These are phyloP conservation scores for Ramaria rubella DNA, from an alignment of 768 basidiomycete genomes.

Conservation along the genomic window DNA sequence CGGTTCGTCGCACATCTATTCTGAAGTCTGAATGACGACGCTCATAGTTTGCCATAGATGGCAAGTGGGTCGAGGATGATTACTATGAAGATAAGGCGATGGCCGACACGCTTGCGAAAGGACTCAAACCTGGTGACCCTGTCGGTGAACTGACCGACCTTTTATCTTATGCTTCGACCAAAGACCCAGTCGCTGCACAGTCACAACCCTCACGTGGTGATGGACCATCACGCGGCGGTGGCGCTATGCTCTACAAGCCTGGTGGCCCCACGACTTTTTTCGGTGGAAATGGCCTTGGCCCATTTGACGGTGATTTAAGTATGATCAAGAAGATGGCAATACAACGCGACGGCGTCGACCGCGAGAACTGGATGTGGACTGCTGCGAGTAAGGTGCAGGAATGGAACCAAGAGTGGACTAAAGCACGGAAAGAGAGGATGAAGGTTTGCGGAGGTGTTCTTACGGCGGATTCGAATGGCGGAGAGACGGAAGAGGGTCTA, in stretches of 20 bases:
- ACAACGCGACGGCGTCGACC: conserved; percentile 71
- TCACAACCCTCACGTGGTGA: not conserved
- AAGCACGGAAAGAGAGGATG: conserved; percentile 48
- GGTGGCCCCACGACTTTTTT: conserved; percentile 93
- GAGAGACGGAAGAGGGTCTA: conserved; percentile 14
- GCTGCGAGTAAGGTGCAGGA: conserved; percentile 62
- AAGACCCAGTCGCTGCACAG: conserved; percentile 27
- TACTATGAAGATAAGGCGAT: conserved; percentile 87
- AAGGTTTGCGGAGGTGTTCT: conserved; percentile 45
- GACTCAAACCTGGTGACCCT: conserved; percentile 72
- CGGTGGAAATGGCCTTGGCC: conserved; percentile 75
- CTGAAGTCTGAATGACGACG: not conserved
- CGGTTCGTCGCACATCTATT: conserved; percentile 41
- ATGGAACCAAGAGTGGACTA: conserved; percentile 57
- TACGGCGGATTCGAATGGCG: conserved; percentile 19
- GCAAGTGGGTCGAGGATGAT: conserved; percentile 89
- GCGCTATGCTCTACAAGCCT: conserved; percentile 74
- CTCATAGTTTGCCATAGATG: conserved; percentile 45
- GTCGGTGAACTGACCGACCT: conserved; percentile 82
- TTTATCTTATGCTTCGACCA: conserved; percentile 36
- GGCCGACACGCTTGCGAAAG: conserved; percentile 71
- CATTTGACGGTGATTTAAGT: conserved; percentile 82
- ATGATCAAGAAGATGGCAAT: conserved; percentile 77
- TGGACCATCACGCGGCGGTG: conserved; percentile 36
- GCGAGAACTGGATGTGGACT: conserved; percentile 90